Evolutionary conservation across 2,329 filamentous ascomycete species (phyloP), one percentile per base, ranked within the genome.

Genomic region (Zalaria sp.): DNA sequence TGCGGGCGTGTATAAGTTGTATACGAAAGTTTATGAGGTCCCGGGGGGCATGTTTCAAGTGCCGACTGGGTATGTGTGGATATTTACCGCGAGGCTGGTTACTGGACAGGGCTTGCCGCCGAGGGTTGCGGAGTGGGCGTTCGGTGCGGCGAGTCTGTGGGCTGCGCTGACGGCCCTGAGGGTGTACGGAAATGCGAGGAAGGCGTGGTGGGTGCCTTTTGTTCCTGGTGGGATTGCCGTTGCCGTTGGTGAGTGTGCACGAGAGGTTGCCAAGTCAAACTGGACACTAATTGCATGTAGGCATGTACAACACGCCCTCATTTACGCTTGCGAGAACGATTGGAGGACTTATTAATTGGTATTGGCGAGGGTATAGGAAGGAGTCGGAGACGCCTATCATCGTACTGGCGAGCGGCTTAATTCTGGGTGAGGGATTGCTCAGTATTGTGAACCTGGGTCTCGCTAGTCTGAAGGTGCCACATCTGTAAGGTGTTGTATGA

Each of bases 251-350:
- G 62, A 59, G 73, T 66, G 18, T 18, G 18, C 18, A 18, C 18
- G 11, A 31, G 9, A 4, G 28, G 9, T 3, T 25, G 28, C 27
- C 36, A 26, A 27, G 38, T 35, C 25, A 41, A 28, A 34, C 35
- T 44, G 37, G 18, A 18, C 18, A 46, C 39, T 26, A 18, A 3
- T 45, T 10, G 18, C 18, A 18, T 18, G 9, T 51, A 81, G 82
- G 91, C 38, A 98, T 98, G 78, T 98, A 96, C 64, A 98, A 96
- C 53, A 86, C 89, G 0, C 91, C 91, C 0, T 93, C 86, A 0
- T 98, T 98, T 57, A 98, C 91, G 0, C 67, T 98, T 32, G 88
- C 91, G 0, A 71, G 91, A 47, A 83, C 86, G 0, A 76, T 85
- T 6, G 91, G 91, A 3, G 91, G 91, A 0, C 48, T 79, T 35